phyloP scores from a whole-genome alignment of 495 filamentous ascomycete species.

The Glonium stellatum region DNA sequence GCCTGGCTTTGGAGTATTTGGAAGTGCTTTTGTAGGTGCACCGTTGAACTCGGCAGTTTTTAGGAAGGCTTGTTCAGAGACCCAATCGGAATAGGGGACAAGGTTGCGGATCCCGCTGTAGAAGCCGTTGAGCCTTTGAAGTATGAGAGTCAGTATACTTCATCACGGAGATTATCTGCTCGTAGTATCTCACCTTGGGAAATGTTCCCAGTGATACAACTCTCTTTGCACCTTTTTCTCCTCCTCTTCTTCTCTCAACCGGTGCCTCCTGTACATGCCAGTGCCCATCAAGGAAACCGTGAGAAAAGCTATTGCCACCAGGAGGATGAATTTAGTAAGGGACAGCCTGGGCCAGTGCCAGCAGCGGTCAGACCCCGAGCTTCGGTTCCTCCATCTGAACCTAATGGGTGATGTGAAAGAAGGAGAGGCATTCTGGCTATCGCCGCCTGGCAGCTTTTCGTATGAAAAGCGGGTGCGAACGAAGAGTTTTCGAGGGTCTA shows the following conservation, averaged over 20 bases:
- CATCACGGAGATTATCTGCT: background rate
- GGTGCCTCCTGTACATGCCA: constrained; percentile 25
- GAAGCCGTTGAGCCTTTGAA: constrained; percentile 31
- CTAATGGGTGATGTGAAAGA: constrained; percentile 20
- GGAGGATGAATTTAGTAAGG: constrained; percentile 21
- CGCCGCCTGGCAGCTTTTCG: constrained; percentile 32
- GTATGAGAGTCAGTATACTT: constrained; percentile 8
- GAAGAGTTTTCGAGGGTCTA: constrained; percentile 24
- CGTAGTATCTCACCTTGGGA: constrained; percentile 21
- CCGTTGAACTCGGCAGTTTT: constrained; percentile 4
- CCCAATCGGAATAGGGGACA: constrained; percentile 29
- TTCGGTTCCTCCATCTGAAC: constrained; percentile 30
- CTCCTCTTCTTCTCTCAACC: constrained; percentile 9
- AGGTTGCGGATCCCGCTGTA: constrained; percentile 35
- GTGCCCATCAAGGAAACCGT: constrained; percentile 26
- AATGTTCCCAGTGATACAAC: constrained; percentile 36
- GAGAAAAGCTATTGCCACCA: constrained; percentile 25
- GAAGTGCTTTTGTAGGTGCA: background rate
- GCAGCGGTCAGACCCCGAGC: constrained; percentile 17
- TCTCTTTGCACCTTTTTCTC: constrained; percentile 13
- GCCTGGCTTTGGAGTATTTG: background rate
- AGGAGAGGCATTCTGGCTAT: constrained; percentile 31
- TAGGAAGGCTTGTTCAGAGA: constrained; percentile 27
- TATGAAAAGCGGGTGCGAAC: constrained; percentile 29
- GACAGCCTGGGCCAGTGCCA: constrained; percentile 28